These are phyloP conservation scores for Lasiodiplodia gonubiensis DNA, from an alignment of 2,329 filamentous ascomycete genomes.

Conservation along the genomic window DNA sequence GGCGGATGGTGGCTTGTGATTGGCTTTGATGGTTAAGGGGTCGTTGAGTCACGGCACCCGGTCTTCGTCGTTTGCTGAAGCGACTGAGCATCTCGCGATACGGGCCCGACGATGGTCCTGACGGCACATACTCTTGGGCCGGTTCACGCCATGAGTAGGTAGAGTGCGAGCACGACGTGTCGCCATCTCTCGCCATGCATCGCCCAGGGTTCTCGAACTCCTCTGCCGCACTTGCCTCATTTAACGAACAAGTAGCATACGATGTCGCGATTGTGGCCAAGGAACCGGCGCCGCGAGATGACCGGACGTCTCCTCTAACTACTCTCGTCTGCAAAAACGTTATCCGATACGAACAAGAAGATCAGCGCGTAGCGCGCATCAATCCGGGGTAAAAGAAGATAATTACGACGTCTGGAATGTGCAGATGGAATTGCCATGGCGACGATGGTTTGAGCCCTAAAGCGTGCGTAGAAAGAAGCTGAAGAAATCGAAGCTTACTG, in stretches of 20 bases:
- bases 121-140: background rate
- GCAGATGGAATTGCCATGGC: background rate
- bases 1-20: background rate
- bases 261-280: background rate
- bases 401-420: background rate
- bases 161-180: background rate
- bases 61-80: background rate
- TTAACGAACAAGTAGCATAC: background rate
- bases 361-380: conserved; percentile 3
- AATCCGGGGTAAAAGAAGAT: background rate
- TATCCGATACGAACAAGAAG: background rate
- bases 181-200: background rate
- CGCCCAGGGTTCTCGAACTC: background rate
- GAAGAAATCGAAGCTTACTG: background rate
- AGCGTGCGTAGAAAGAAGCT: background rate
- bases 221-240: too few species aligned
- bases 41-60: background rate
- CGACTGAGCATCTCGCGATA: background rate
- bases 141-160: background rate
- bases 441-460: background rate
- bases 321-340: background rate
- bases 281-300: background rate
- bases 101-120: background rate
- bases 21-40: background rate
- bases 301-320: background rate